Conservation (phyloP, 2,329 filamentous ascomycete genomes). For the Fusarium duplospermum region DNA sequence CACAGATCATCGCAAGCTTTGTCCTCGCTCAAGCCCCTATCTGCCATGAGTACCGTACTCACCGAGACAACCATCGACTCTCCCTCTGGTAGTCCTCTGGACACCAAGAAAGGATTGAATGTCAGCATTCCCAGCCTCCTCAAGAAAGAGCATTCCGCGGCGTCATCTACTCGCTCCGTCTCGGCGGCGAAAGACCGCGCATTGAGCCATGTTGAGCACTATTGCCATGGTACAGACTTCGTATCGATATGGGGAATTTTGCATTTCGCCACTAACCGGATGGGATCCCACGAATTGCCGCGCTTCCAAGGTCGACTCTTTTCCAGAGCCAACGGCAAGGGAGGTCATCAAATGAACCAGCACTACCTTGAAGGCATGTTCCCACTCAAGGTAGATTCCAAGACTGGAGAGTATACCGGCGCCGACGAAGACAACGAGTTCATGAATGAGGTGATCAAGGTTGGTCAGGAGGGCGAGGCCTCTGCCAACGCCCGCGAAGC, state of each 20-base stretch:
- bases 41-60: constrained; percentile 48
- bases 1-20: constrained; percentile 59
- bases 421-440: constrained; percentile 66
- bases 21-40: constrained; percentile 48
- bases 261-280: constrained; percentile 67
- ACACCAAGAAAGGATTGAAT: constrained; percentile 24
- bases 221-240: constrained; percentile 79
- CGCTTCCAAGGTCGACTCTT: constrained; percentile 74
- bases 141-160: constrained; percentile 41
- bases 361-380: constrained; percentile 74
- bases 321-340: constrained; percentile 59
- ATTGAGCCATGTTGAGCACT: constrained; percentile 83
- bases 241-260: constrained; percentile 81
- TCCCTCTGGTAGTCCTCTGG: constrained; percentile 34
- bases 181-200: constrained; percentile 58
- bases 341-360: constrained; percentile 70
- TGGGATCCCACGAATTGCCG: constrained; percentile 60
- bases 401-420: constrained; percentile 55
- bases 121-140: constrained; percentile 26
- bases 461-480: constrained; percentile 58
- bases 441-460: constrained; percentile 68
- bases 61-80: constrained; percentile 51
- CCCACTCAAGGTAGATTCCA: constrained; percentile 58
- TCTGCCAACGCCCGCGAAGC: constrained; percentile 59
- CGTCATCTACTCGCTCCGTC: constrained; percentile 51